These are phyloP conservation scores for Neospermospora avenae DNA, from an alignment of 2,329 filamentous ascomycete genomes.

Conservation along the genomic window DNA sequence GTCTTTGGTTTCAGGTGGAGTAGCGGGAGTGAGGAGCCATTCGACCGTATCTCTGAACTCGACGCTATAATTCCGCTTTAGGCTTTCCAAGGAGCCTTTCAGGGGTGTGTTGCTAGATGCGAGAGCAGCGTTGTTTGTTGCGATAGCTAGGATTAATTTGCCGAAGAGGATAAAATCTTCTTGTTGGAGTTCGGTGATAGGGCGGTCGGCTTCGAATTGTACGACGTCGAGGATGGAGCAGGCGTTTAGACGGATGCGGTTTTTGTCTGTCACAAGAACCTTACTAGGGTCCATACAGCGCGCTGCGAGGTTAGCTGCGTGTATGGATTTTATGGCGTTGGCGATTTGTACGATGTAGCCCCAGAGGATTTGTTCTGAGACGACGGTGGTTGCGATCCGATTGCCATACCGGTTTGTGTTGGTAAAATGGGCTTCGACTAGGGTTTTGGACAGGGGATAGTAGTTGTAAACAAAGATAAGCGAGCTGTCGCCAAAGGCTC, in stretches of 20 bases:
- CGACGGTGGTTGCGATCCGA: conserved; percentile 35
- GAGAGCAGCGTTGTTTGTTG: conserved; percentile 59
- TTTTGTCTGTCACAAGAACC: conserved; percentile 85
- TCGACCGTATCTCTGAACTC: conserved; percentile 75
- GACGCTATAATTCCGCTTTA: conserved; percentile 71
- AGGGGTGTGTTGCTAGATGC: conserved; percentile 41
- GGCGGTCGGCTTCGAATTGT: conserved; percentile 68
- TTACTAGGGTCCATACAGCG: conserved; percentile 85
- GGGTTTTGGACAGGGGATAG: conserved; percentile 83
- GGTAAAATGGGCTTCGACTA: conserved; percentile 75
- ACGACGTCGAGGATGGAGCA: conserved; percentile 90
- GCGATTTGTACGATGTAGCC: conserved; percentile 89
- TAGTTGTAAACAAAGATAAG: conserved; percentile 93
- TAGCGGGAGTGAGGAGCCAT: conserved; percentile 73
- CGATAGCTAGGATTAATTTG: conserved; percentile 77
- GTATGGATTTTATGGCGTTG: conserved; percentile 82
- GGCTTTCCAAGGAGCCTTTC: conserved; percentile 72
- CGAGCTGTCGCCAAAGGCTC: conserved; percentile 91
- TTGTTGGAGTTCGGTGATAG: conserved; percentile 74
- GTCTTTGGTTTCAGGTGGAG: conserved; percentile 58
- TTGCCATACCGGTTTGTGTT: conserved; percentile 37
- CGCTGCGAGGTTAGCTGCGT: conserved; percentile 76
- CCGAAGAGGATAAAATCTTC: conserved; percentile 86
- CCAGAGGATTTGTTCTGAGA: conserved; percentile 80
- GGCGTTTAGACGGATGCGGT: conserved; percentile 81